Base-by-base conservation (phyloP, 2,329 filamentous ascomycete species). In the Colletotrichum sp. region DNA sequence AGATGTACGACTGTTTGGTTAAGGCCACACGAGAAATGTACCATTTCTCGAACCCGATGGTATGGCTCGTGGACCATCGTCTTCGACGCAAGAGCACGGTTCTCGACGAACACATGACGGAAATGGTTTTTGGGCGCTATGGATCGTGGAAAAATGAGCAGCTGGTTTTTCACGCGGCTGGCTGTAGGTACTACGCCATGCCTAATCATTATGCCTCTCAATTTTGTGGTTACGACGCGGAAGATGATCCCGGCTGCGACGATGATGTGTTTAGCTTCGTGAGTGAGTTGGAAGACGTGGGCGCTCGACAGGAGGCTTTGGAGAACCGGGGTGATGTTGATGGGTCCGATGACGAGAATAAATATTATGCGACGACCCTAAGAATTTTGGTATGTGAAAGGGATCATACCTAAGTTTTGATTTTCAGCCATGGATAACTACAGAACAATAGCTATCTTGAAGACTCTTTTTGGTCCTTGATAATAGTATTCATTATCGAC, bases 231-330 rank as follows among this genome's bases (percentile, higher is more conserved):
- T 56, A 56, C 16, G 52, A 28, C 25, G 4, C 3, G 18, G 5
- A 22, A 0, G n/a, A 48, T 48, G 39, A n/a, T 0, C 0, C 18
- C 9, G 39, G 0, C 0, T 0, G 5, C 18, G 39, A 43, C 1
- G 0, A 0, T n/a, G 18, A 43, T 10, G 8, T 1, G 2, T 43
- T 43, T 6, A 2, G 9, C 18, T n/a, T 48, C 18, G 8, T 12
- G 3, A 1, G 0, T n/a, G 4, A 12, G 43, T 3, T 48, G 18
- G 43, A 13, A 12, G 5, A 7, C 0, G 0, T 12, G 43, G 43
- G 18, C n/a, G n/a, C 9, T 13, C 18, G 6, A 48, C 43, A 13
- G n/a, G 43, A 48, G 10, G 9, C 43, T 48, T 6, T 48, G 0
- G 39, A 48, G 39, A 0, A 1, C 9, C 2, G 18, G 18, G 39